Evolutionary conservation across 2,329 filamentous ascomycete genomes (phyloP), one percentile per base, ranked within the genome.

Genomic region (Aspergillus fructus): DNA sequence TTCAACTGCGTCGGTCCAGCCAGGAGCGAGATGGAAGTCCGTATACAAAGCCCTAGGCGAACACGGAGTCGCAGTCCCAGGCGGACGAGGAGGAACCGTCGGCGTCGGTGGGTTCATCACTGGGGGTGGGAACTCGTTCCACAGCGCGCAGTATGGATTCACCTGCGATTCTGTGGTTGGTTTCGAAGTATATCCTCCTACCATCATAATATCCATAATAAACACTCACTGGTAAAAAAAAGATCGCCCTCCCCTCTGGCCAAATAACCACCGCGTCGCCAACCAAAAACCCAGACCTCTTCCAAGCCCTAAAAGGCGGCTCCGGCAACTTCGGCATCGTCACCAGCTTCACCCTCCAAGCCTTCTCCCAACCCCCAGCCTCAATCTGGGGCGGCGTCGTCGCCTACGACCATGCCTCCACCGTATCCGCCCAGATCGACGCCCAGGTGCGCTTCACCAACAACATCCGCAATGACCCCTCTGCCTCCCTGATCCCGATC

Each of bases 401-500:
- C 2, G 19, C 17, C 12, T 45, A 37, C 41, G 23, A 37, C 12
- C 15, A 52, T 13, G 33, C 30, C 6, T 30, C 48, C n/a, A 54
- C 46, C 24, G 50, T 39, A 2, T n/a, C 19, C 15, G 21, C 59
- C 13, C 61, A 65, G 21, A 49, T 65, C 34, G 17, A 49, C 5
- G 62, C 64, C 15, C 43, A 59, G 11, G 52, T 58, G 21, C 33
- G 61, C 11, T 65, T 66, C 39, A 63, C 55, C 15, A 49, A 56
- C 21, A 56, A 63, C 27, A 43, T 59, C 5, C 30, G 49, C 13
- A 59, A 61, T 2, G 61, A 66, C 17, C 63, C 56, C 4, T 56
- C 61, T 46, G 62, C 62, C 2, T 61, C 61, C 48, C 43, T 42
- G 62, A 59, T 83, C 81, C 21, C 82, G 71, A 7, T 68, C 64